Conservation (phyloP, 139 green algal species). For the Chlamydomonas schloesseri region DNA sequence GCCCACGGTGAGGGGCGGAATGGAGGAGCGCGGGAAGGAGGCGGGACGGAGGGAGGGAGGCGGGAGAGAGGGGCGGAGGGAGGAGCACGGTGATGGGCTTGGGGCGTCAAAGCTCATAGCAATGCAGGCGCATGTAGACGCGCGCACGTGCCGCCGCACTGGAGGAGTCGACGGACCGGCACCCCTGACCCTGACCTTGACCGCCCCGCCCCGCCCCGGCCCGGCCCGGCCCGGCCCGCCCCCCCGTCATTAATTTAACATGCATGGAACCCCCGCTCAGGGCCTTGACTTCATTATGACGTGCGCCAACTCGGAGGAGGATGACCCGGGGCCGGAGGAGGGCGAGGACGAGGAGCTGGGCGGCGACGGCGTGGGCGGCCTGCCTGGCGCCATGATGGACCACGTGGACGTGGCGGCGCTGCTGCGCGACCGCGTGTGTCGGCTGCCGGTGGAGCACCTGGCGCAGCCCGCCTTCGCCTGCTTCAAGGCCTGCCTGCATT, state of each 20-base stretch:
- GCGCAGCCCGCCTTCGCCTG: constrained; percentile 51
- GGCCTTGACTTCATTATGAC: constrained; percentile 44
- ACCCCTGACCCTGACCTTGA: no score
- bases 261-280: no score
- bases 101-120: no score
- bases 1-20: neutral
- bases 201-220: no score
- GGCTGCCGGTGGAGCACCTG: constrained; percentile 32
- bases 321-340: neutral
- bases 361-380: neutral
- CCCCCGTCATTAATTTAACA: no score
- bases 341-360: neutral
- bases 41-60: neutral
- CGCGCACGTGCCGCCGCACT: no score
- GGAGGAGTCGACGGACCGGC: no score
- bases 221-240: no score
- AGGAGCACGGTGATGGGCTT: neutral
- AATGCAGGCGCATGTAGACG: no score
- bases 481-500: constrained; percentile 49
- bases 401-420: constrained; percentile 10
- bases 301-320: neutral
- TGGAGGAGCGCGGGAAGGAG: neutral
- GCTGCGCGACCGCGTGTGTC: constrained; percentile 50
- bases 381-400: neutral
- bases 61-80: no score